Conservation (phyloP, 768 basidiomycete species). For the Cyathus striatus region DNA sequence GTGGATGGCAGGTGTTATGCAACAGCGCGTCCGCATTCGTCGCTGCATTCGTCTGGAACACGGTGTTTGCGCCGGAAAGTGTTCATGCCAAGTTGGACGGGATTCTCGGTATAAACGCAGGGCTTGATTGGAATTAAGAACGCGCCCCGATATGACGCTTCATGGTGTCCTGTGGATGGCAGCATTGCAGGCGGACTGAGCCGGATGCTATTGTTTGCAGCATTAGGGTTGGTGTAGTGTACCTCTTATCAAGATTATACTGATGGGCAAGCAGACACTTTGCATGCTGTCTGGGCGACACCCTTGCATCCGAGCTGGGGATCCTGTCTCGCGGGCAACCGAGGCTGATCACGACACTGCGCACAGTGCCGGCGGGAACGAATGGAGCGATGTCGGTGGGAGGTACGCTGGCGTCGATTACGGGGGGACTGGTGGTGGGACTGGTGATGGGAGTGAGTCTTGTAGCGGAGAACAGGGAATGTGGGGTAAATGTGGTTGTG, state of each 20-base stretch:
- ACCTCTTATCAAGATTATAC: not conserved
- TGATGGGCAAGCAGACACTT: conserved; percentile 56
- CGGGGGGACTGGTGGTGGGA: conserved; percentile 75
- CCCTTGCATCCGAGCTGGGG: conserved; percentile 89
- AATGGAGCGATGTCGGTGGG: conserved; percentile 81
- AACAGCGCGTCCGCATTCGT: conserved; percentile 67
- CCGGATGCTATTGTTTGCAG: conserved; percentile 55
- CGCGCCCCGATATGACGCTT: conserved; percentile 25
- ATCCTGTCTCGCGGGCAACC: conserved; percentile 72
- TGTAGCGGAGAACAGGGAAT: conserved; percentile 55
- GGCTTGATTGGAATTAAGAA: conserved; percentile 4
- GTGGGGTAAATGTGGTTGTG: conserved; percentile 35
- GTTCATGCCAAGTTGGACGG: conserved; percentile 27
- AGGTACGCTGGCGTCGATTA: conserved; percentile 69
- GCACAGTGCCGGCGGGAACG: conserved; percentile 78
- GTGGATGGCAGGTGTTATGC: conserved; percentile 76
- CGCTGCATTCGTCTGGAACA: conserved; percentile 62
- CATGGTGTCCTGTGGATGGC: conserved; percentile 62
- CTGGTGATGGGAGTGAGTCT: conserved; percentile 50
- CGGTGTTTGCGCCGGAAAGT: conserved; percentile 41
- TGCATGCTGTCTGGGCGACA: conserved; percentile 86
- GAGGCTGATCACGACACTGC: conserved; percentile 73
- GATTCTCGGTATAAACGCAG: conserved; percentile 17
- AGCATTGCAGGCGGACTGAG: conserved; percentile 45
- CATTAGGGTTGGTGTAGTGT: conserved; percentile 52